Percentiles rank a stretch among this genome's conserved stretches.
Conservation (phyloP, 2,329 filamentous ascomycete genomes). For the Ascochyta clinopodiicola region DNA sequence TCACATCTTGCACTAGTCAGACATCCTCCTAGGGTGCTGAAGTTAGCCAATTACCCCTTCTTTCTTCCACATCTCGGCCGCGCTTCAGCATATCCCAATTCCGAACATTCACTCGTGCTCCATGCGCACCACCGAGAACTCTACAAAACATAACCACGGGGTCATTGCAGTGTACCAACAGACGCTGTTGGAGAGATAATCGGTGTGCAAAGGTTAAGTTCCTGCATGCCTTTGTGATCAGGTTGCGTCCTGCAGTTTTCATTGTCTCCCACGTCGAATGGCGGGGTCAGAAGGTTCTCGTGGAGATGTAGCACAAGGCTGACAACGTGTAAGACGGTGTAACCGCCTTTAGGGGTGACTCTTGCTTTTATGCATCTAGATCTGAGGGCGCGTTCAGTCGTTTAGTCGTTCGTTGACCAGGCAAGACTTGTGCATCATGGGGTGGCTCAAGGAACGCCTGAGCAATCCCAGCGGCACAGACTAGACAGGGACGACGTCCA, state of each 20-base stretch:
- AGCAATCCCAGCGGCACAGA: too few relatives aligned
- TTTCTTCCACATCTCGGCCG: background rate
- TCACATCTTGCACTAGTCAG: background rate
- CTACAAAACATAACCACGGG: constrained; percentile 13
- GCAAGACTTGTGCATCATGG: too few relatives aligned
- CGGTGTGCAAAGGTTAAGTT: constrained; percentile 24
- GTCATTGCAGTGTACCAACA: constrained; percentile 6
- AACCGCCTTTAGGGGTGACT: background rate
- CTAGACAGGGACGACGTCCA: too few relatives aligned
- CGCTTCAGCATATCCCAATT: background rate
- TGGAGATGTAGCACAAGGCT: constrained; percentile 10
- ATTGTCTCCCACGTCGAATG: background rate
- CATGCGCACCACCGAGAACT: background rate
- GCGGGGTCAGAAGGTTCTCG: background rate
- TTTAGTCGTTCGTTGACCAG: too few relatives aligned
- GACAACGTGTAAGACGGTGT: constrained; percentile 8
- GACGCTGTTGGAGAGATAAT: background rate
- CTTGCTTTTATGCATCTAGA: too few relatives aligned
- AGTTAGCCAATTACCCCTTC: background rate
- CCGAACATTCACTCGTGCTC: background rate
- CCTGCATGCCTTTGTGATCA: constrained; percentile 29
- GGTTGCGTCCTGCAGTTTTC: constrained; percentile 5
- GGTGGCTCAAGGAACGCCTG: too few relatives aligned
- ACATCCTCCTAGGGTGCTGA: background rate
- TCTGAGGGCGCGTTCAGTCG: too few relatives aligned